These are phyloP conservation scores for Mycena olivaceomarginata DNA, from an alignment of 768 basidiomycete genomes.

Conservation along the genomic window DNA sequence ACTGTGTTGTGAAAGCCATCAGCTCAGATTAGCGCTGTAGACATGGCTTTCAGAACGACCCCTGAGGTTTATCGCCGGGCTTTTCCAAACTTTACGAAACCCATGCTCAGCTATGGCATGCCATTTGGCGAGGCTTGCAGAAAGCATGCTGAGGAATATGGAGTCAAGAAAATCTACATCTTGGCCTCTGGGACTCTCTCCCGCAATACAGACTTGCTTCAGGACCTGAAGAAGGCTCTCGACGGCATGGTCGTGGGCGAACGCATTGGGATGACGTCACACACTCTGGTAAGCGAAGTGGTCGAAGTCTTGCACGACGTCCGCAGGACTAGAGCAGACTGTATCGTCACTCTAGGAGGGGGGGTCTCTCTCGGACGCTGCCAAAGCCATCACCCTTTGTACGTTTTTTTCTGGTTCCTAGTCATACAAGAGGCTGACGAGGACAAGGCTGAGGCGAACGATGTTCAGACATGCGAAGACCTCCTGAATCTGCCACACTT, in stretches of 20 bases:
- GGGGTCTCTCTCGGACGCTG: constrained; percentile 15
- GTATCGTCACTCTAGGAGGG: constrained; percentile 12
- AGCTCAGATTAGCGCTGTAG: constrained; percentile 3
- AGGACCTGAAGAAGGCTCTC: constrained; percentile 9
- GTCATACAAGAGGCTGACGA: constrained; percentile 8
- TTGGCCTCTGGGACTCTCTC: constrained; percentile 17
- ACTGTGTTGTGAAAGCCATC: constrained; percentile 16
- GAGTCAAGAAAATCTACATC: constrained; percentile 18
- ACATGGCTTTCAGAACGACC: neutral
- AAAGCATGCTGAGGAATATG: constrained; percentile 16
- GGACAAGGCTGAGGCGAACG: constrained; percentile 11
- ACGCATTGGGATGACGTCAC: constrained; percentile 11
- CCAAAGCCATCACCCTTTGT: constrained; percentile 21
- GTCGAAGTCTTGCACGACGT: constrained; percentile 15
- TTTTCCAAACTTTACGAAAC: constrained; percentile 12
- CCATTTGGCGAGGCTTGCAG: constrained; percentile 14
- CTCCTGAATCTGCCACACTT: constrained; percentile 13
- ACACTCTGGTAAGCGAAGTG: constrained; percentile 9
- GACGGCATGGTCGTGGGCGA: constrained; percentile 16
- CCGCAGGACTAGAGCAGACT: constrained; percentile 9
- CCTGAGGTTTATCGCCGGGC: constrained; percentile 2
- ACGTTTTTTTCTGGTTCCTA: constrained; percentile 15
- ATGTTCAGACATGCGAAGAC: constrained; percentile 11
- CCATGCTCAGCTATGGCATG: constrained; percentile 13
- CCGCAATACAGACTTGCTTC: constrained; percentile 13